Base-by-base conservation (phyloP, 2,329 filamentous ascomycete genomes). In the Talaromyces sp. region DNA sequence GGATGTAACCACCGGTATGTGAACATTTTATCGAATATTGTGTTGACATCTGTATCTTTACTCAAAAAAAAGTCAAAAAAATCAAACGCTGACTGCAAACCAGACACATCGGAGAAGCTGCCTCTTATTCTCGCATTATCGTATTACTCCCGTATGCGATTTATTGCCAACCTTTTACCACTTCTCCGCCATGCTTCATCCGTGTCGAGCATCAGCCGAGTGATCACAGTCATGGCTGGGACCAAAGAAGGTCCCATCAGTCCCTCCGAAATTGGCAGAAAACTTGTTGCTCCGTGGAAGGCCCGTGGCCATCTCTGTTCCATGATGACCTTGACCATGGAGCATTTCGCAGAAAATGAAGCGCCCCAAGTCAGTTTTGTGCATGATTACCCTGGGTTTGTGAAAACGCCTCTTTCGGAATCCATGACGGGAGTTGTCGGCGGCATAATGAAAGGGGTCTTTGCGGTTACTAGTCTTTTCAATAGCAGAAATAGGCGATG, bases 361-460 rank as follows among this genome's bases (percentile, higher is more conserved):
- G 33, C 59, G 33, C 62, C 62, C 7, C 14, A 11, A 2, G 47
- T 64, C 35, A 64, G 62, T 33, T 64, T 64, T 24, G 24, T 64
- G n/a, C 62, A 64, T 39, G 43, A 33, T 27, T 64, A 39, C 35
- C 62, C 62, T 13, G 37, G 37, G 14, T 39, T 39, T 16, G 37
- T 39, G 37, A 39, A 39, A 39, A 39, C 37, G 10, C 14, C 37
- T 39, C 37, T 39, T 39, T 14, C 37, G 37, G 14, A 39, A 16
- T 39, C 37, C 11, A 39, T 39, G 37, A 39, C 37, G 37, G 62
- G 62, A 7, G 3, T 64, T 1, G 56, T 60, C 5, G 62, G 52
- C 9, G 59, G 22, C 13, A 27, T 24, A 52, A 52, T 52, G 48
- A 39, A 13, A 39, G 37, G 11, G 37, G 37, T 39, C 11, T 39